phyloP scores from a whole-genome alignment of 2,329 filamentous ascomycete genomes.

The Colletotrichum spaethianum region DNA sequence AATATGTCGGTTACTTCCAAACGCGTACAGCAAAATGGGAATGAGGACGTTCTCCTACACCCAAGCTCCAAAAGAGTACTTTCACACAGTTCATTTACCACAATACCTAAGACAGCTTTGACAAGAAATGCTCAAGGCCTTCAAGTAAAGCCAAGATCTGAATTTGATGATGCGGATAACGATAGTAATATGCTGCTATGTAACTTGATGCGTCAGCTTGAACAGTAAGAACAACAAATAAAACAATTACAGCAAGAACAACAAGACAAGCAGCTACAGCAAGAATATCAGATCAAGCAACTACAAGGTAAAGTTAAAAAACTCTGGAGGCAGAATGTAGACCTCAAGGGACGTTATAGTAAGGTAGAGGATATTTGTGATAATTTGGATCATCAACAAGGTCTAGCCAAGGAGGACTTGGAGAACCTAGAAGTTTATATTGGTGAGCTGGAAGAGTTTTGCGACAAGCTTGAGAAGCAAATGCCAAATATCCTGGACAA shows the following conservation, averaged over 20 bases:
- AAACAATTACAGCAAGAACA: not conserved
- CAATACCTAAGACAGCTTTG: not conserved
- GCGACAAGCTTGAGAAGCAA: not conserved
- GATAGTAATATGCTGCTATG: not conserved
- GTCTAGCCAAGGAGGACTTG: not conserved
- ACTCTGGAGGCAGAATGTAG: not conserved
- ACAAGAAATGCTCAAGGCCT: not conserved
- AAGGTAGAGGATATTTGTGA: constrained; percentile 3
- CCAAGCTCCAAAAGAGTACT: not conserved
- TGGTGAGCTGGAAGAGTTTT: not conserved
- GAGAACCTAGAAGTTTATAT: not conserved
- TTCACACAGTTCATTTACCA: not conserved
- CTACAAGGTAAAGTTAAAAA: not conserved
- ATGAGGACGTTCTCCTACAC: not conserved
- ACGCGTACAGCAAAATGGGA: not conserved
- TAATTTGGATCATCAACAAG: not conserved
- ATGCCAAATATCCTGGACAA: constrained; percentile 1
- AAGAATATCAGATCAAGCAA: not conserved
- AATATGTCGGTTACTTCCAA: not conserved
- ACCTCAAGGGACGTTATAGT: not conserved
- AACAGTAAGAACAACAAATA: not conserved
- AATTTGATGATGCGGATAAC: not conserved
- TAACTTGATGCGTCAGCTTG: not conserved
- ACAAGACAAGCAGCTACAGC: not conserved
- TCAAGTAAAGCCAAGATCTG: not conserved